phyloP scores from a whole-genome alignment of 495 filamentous ascomycete genomes.

The Neurospora africana region DNA sequence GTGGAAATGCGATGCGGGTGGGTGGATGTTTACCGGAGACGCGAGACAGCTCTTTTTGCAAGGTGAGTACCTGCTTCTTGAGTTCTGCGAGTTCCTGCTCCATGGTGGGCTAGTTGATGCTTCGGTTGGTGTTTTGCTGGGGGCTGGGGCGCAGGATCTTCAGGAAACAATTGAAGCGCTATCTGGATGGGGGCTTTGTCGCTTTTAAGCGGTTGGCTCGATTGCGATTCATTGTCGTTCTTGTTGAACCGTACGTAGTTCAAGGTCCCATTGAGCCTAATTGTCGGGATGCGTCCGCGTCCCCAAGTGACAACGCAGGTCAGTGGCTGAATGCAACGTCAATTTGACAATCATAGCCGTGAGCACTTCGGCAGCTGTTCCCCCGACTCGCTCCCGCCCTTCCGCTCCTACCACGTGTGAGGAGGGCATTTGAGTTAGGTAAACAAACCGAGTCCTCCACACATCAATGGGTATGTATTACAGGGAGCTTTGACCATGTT shows the following conservation, averaged over 20 bases:
- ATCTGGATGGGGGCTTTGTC: neutral
- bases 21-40: constrained; percentile 18
- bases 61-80: constrained; percentile 28
- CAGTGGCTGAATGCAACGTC: neutral
- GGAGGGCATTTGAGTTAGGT: neutral
- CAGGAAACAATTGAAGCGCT: neutral
- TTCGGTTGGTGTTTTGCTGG: neutral
- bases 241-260: no score
- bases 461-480: neutral
- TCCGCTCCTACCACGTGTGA: neutral
- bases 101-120: constrained; percentile 8
- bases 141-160: neutral
- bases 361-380: neutral
- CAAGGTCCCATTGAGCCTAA: no score
- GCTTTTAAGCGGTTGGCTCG: no score
- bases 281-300: no score
- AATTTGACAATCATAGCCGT: fast-evolving
- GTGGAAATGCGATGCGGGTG: neutral
- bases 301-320: no score
- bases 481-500: neutral
- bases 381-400: neutral
- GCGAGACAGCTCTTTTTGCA: constrained; percentile 26
- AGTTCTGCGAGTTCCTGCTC: constrained; percentile 32
- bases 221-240: no score
- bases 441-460: no score